Conservation (phyloP, 164 flowering plant species). For the Stephania cephalantha region DNA sequence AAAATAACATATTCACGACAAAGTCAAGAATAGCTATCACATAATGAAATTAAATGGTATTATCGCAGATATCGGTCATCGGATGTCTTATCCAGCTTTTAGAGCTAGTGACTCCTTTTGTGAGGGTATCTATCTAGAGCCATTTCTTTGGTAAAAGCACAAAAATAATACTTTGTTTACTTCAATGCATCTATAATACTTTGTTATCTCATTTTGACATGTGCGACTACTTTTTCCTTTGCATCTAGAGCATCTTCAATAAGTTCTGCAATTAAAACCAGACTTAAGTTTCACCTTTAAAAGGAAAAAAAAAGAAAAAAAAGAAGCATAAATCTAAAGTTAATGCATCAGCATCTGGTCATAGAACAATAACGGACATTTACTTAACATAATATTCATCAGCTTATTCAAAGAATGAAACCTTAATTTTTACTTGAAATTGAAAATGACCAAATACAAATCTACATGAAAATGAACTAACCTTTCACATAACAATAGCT, state of each 20-base stretch:
- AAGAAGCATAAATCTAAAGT: too few relatives aligned
- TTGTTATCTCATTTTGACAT: neutral
- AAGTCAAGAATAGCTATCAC: neutral
- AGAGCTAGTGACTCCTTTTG: neutral
- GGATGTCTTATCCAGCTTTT: neutral
- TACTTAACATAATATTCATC: too few relatives aligned
- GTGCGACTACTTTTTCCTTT: neutral
- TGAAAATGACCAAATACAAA: too few relatives aligned
- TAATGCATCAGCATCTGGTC: too few relatives aligned
- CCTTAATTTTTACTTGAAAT: too few relatives aligned
- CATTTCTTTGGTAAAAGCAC: neutral
- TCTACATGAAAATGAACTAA: neutral
- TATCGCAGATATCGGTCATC: neutral
- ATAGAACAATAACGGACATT: too few relatives aligned
- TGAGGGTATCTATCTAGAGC: neutral
- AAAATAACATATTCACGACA: neutral
- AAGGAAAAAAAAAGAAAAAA: too few relatives aligned
- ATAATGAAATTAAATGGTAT: neutral
- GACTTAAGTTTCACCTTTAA: neutral
- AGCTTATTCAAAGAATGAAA: too few relatives aligned
- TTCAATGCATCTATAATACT: neutral
- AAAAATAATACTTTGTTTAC: neutral
- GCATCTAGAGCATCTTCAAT: neutral
- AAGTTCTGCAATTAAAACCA: neutral
- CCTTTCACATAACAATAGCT: neutral